These are phyloP conservation scores for Hypomontagnella submonticulosa DNA, from an alignment of 495 filamentous ascomycete genomes.

Conservation along the genomic window DNA sequence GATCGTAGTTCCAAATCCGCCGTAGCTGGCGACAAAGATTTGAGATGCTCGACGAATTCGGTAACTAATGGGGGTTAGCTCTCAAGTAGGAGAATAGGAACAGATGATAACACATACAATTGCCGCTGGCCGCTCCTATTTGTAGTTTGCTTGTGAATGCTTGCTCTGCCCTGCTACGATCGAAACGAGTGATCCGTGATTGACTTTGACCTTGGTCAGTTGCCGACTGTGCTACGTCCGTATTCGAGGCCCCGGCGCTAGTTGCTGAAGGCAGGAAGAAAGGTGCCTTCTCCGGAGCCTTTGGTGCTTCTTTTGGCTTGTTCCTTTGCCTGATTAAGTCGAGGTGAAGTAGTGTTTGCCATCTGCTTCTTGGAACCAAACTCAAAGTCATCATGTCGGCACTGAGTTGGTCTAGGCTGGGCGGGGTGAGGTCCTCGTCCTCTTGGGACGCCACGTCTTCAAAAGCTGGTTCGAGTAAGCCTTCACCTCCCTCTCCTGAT, in stretches of 20 bases:
- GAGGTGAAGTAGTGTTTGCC: slow-evolving; percentile 93
- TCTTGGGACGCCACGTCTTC: slow-evolving; percentile 58
- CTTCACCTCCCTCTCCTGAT: slow-evolving; percentile 85
- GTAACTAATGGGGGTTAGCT: slow-evolving; percentile 50
- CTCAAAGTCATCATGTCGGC: slow-evolving; percentile 86
- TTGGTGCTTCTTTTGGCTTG: slow-evolving; percentile 90
- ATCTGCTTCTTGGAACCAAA: slow-evolving; percentile 85
- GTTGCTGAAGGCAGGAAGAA: slow-evolving; percentile 89
- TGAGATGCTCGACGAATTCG: slow-evolving; percentile 79
- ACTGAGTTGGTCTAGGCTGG: slow-evolving; percentile 77
- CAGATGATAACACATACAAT: slow-evolving; percentile 58
- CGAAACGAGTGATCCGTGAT: slow-evolving; percentile 55
- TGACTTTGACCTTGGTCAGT: slow-evolving; percentile 35
- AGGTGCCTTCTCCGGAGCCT: slow-evolving; percentile 91
- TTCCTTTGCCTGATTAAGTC: slow-evolving; percentile 93
- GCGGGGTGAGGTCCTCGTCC: slow-evolving; percentile 58
- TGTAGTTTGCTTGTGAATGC: slow-evolving; percentile 72
- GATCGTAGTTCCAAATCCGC: slow-evolving; percentile 91
- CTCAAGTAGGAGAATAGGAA: slow-evolving; percentile 3
- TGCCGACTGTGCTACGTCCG: slow-evolving; percentile 31
- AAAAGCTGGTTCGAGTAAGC: slow-evolving; percentile 74
- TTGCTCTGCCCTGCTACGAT: slow-evolving; percentile 53
- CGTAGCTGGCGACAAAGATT: slow-evolving; percentile 78
- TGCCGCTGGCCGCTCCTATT: slow-evolving; percentile 54
- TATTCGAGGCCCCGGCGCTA: slow-evolving; percentile 48